A percentile compares a stretch with the other conserved stretches of the same genome.
Evolutionary conservation across 495 filamentous ascomycete genomes (phyloP).

Genomic region (Saxophila tyrrhenica): DNA sequence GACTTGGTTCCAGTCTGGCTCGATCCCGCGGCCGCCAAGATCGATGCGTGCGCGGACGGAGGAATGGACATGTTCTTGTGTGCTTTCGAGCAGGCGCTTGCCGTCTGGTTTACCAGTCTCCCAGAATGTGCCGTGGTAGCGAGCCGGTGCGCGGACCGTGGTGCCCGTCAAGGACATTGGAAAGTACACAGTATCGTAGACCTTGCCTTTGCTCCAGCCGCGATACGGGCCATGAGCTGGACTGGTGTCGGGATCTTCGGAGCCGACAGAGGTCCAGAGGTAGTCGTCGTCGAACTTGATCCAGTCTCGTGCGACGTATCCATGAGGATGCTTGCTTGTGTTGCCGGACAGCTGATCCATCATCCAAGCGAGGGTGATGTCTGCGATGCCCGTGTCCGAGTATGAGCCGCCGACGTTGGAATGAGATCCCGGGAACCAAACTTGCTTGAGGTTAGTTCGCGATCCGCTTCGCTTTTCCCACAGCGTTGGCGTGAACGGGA

Average conservation of each 20-base stretch:
- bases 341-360: constrained; percentile 21
- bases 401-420: constrained; percentile 31
- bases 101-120: constrained; percentile 33
- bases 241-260: neutral
- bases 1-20: constrained; percentile 19
- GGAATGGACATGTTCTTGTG: constrained; percentile 54
- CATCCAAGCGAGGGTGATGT: constrained; percentile 29
- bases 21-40: constrained; percentile 42
- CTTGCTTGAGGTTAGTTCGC: constrained; percentile 24
- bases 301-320: constrained; percentile 26
- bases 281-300: constrained; percentile 46
- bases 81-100: constrained; percentile 37
- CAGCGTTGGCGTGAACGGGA: constrained; percentile 20
- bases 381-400: constrained; percentile 20
- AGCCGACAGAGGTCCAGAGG: constrained; percentile 4
- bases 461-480: constrained; percentile 19
- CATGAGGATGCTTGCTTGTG: neutral
- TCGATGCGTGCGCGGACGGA: constrained; percentile 46
- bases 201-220: constrained; percentile 47
- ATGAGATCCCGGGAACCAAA: constrained; percentile 32
- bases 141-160: constrained; percentile 42
- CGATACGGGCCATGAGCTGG: constrained; percentile 35
- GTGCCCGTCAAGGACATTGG: constrained; percentile 41
- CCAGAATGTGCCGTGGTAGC: constrained; percentile 45
- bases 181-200: constrained; percentile 37